These are phyloP conservation scores for Ganoderma resinaceum DNA, from an alignment of 1,284 basidiomycete genomes.

Conservation along the genomic window DNA sequence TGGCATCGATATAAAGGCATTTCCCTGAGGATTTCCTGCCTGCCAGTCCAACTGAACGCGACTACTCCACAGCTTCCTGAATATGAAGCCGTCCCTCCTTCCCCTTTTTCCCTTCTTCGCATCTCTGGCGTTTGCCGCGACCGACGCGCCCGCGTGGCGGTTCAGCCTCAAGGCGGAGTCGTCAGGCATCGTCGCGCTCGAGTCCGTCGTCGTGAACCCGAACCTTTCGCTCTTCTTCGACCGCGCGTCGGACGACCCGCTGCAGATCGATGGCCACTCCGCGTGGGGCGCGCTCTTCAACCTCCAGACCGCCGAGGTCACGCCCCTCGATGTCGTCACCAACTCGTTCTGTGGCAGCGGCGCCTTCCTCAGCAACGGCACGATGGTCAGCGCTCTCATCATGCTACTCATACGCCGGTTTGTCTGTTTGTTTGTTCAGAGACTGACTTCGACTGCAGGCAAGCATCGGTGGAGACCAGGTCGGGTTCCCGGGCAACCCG, in stretches of 20 bases:
- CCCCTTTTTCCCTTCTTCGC: not conserved
- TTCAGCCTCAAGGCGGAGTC: slow-evolving; percentile 41
- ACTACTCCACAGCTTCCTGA: not conserved
- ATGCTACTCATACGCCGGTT: not conserved
- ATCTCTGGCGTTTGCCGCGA: slow-evolving; percentile 6
- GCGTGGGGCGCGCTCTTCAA: slow-evolving; percentile 23
- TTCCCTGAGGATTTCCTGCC: not conserved
- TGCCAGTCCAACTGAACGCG: not conserved
- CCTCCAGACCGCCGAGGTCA: slow-evolving; percentile 39
- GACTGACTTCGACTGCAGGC: slow-evolving; percentile 38
- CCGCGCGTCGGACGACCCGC: slow-evolving; percentile 45
- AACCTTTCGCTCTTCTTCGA: slow-evolving; percentile 53
- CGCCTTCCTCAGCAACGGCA: slow-evolving; percentile 52
- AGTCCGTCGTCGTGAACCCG: slow-evolving; percentile 52
- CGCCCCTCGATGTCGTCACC: slow-evolving; percentile 16
- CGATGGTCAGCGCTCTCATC: slow-evolving; percentile 43
- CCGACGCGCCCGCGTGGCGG: slow-evolving; percentile 7
- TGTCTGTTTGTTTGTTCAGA: not conserved
- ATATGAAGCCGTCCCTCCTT: not conserved
- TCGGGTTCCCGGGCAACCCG: slow-evolving; percentile 45
- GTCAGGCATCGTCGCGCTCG: slow-evolving; percentile 53
- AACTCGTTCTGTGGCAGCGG: slow-evolving; percentile 37
- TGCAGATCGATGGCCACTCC: slow-evolving; percentile 19
- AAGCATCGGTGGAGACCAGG: slow-evolving; percentile 50
- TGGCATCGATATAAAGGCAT: not conserved